A percentile compares a stretch with the other conserved stretches of the same genome.
These are phyloP conservation scores for Biscogniauxia marginata DNA, from an alignment of 2,329 filamentous ascomycete species.

Conservation along the genomic window DNA sequence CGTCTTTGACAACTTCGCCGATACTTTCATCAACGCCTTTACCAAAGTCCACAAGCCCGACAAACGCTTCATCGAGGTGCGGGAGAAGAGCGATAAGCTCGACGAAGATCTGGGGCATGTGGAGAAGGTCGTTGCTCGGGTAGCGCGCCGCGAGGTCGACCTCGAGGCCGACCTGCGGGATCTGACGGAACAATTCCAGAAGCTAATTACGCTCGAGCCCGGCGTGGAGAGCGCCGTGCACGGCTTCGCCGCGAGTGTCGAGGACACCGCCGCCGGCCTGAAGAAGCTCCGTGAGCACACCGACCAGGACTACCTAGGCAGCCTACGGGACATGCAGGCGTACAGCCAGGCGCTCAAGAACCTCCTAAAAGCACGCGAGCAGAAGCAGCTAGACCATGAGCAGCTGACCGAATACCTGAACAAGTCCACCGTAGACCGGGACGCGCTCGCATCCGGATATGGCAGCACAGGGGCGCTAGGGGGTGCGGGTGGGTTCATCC, in stretches of 20 bases:
- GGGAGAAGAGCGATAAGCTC: slow-evolving; percentile 88
- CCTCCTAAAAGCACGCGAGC: slow-evolving; percentile 88
- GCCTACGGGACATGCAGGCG: slow-evolving; percentile 90
- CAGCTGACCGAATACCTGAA: slow-evolving; percentile 93
- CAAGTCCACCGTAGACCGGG: slow-evolving; percentile 84
- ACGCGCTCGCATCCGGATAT: slow-evolving; percentile 66
- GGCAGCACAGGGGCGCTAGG: slow-evolving; percentile 51
- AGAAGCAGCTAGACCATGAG: slow-evolving; percentile 97
- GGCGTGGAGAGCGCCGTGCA: slow-evolving; percentile 80
- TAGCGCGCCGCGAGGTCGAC: slow-evolving; percentile 83
- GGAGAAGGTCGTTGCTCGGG: slow-evolving; percentile 91
- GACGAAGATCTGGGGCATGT: slow-evolving; percentile 91
- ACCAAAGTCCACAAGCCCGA: slow-evolving; percentile 95
- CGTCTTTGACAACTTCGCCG: slow-evolving; percentile 92
- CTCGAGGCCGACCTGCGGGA: slow-evolving; percentile 86
- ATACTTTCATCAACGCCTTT: slow-evolving; percentile 96
- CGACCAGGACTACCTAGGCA: slow-evolving; percentile 93
- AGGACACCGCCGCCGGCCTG: slow-evolving; percentile 77
- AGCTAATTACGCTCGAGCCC: slow-evolving; percentile 84
- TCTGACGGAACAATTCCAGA: slow-evolving; percentile 91
- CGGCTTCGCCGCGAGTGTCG: slow-evolving; percentile 81
- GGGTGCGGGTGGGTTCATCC: slow-evolving; percentile 82
- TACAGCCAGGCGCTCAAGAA: slow-evolving; percentile 86
- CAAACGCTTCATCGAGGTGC: slow-evolving; percentile 89
- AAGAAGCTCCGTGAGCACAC: slow-evolving; percentile 84